Percentiles rank a stretch among this genome's conserved stretches.
phyloP scores from a whole-genome alignment of 1,284 basidiomycete genomes.

The Ceratobasidium sp. region DNA sequence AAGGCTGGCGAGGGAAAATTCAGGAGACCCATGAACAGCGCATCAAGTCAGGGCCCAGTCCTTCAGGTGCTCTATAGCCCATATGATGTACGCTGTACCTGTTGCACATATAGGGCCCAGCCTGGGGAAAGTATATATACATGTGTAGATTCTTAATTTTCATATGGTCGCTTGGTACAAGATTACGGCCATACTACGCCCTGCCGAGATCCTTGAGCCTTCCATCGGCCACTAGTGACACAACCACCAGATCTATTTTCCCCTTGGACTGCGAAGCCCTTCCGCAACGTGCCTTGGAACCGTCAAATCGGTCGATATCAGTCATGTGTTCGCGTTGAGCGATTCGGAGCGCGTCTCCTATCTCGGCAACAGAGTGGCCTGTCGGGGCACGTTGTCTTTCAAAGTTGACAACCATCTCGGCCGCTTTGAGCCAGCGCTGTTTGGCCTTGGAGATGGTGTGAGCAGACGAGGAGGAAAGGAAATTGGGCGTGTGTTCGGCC shows the following conservation, averaged over 20 bases:
- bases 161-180: too few relatives aligned
- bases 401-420: conserved; percentile 31
- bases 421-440: conserved; percentile 33
- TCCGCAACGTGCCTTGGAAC: conserved; percentile 54
- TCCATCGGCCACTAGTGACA: conserved; percentile 74
- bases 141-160: neutral
- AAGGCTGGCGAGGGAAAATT: too few relatives aligned
- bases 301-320: conserved; percentile 72
- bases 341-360: conserved; percentile 62
- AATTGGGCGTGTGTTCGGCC: neutral
- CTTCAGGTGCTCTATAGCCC: too few relatives aligned
- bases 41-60: too few relatives aligned
- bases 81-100: too few relatives aligned
- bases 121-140: too few relatives aligned
- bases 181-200: conserved; percentile 39
- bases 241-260: conserved; percentile 62
- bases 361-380: conserved; percentile 31
- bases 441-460: conserved; percentile 33
- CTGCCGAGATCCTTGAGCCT: conserved; percentile 68
- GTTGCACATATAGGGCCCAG: too few relatives aligned
- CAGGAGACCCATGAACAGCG: too few relatives aligned
- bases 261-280: conserved; percentile 46
- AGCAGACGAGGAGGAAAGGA: conserved; percentile 6
- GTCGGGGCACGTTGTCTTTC: conserved; percentile 34
- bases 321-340: conserved; percentile 77